Evolutionary conservation across 202 grass and related monocot species (phyloP).

Genomic region (Carex sylvatica): DNA sequence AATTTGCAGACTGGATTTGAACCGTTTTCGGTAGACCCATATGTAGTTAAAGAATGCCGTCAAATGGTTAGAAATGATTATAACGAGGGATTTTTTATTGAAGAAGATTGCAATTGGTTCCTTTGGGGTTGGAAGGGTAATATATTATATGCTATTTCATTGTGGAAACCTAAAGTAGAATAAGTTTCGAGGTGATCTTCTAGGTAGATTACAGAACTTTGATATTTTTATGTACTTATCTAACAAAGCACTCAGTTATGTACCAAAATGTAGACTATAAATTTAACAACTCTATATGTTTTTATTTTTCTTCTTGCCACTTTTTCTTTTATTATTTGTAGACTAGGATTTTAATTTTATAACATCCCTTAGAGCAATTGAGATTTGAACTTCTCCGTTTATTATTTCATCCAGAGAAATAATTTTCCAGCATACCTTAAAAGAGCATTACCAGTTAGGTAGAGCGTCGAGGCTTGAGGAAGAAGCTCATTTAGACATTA

Average conservation of each 20-base stretch:
- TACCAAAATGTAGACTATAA: too few species aligned
- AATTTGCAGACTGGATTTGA: constrained; percentile 36
- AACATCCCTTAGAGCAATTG: not conserved
- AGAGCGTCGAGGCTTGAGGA: too few species aligned
- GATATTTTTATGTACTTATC: too few species aligned
- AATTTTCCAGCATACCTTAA: too few species aligned
- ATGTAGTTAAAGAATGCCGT: constrained; percentile 27
- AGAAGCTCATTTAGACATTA: not conserved
- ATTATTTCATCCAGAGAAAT: too few species aligned
- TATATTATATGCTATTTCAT: constrained; percentile 45
- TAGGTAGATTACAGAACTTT: too few species aligned
- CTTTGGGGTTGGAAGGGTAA: constrained; percentile 62
- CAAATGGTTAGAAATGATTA: constrained; percentile 34
- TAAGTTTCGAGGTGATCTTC: not conserved
- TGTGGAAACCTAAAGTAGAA: constrained; percentile 39
- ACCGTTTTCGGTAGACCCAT: constrained; percentile 36
- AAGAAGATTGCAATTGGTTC: constrained; percentile 49
- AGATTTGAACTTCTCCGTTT: not conserved
- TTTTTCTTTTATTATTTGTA: too few species aligned
- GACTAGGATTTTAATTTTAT: not conserved
- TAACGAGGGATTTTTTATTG: constrained; percentile 37
- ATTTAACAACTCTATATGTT: too few species aligned
- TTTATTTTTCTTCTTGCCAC: too few species aligned
- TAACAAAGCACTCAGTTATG: not conserved
- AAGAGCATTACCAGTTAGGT: too few species aligned